These are phyloP conservation scores for Neurospora sp. DNA, from an alignment of 495 filamentous ascomycete genomes.

Conservation along the genomic window DNA sequence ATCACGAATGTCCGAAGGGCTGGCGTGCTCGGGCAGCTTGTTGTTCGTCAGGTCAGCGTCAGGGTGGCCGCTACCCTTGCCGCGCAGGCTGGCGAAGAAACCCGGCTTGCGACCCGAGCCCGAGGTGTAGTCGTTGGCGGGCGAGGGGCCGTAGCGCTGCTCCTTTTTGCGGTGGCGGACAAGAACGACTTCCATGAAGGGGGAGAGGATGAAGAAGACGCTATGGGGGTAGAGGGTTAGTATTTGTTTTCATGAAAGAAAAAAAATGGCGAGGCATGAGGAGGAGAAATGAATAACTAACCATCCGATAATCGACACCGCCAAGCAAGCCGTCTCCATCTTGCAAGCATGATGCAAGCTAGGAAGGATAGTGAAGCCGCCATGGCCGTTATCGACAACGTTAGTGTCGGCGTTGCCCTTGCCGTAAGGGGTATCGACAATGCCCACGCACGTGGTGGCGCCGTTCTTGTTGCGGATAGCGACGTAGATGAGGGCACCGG, in stretches of 20 bases:
- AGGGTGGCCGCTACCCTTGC: background rate
- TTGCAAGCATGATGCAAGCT: constrained; percentile 51
- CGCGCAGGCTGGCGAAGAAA: constrained; percentile 21
- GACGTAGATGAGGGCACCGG: constrained; percentile 50
- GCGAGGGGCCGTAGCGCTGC: constrained; percentile 68
- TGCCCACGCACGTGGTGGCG: constrained; percentile 47
- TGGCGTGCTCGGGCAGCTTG: constrained; percentile 28
- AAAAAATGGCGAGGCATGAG: background rate
- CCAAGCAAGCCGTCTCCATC: constrained; percentile 62
- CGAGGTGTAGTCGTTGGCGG: constrained; percentile 53
- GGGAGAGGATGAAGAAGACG: constrained; percentile 57
- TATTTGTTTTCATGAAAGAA: too few species aligned
- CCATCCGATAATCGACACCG: constrained; percentile 68
- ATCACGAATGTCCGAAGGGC: constrained; percentile 27
- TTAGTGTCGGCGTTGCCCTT: constrained; percentile 41
- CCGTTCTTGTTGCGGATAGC: constrained; percentile 53
- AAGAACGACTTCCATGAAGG: constrained; percentile 51
- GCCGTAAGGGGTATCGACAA: constrained; percentile 57
- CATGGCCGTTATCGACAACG: constrained; percentile 24
- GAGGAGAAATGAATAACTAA: constrained; percentile 36
- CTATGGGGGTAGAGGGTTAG: constrained; percentile 9
- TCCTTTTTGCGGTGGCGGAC: constrained; percentile 65
- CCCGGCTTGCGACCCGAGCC: constrained; percentile 21
- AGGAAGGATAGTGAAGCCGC: constrained; percentile 30
- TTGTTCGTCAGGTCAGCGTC: constrained; percentile 14